Evolutionary conservation across 768 basidiomycete genomes (phyloP), one percentile per base, ranked within the genome.

Genomic region (Leccinum subtestaceum): DNA sequence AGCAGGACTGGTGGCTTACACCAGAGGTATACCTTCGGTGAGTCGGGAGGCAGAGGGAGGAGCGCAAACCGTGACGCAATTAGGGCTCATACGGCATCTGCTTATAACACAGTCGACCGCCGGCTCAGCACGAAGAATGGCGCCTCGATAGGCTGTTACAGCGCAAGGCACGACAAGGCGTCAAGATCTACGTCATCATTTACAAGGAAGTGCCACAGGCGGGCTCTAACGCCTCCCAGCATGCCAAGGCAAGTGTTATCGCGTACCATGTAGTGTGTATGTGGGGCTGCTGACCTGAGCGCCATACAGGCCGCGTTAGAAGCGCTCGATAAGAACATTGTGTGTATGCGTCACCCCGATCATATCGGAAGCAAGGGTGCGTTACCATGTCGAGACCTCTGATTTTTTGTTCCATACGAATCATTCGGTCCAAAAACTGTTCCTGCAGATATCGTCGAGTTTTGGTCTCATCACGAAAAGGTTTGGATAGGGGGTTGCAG

Each of bases 131-230:
- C 69, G 87, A 88, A 6, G 87, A 97, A 73, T 99, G 88, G 85
- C 83, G 97, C 25, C 81, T 99, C 27, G 97, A 99, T 71, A 77
- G 85, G 34, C 70, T 98, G 12, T 79, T 98, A 52, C 78, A 90
- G 73, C 83, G 88, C 54, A 98, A 98, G 75, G 97, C 97, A 0
- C 80, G 93, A 68, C 77, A 96, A 66, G 97, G 96, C 21, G 97
- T 98, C 57, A 92, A 88, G 72, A 76, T 99, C 46, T 90, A 95
- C 73, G 84, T 98, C 47, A 79, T 94, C 60, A 92, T 98, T 3
- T 98, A 98, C 80, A 98, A 98, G 74, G 95, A 97, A 80, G 89
- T 98, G 56, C 88, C 90, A 1, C 88, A 91, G 77, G 94, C 93
- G 1, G 97, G 97, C 95, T 77, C 80, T 12, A 89, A 96, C 87